phyloP scores from a whole-genome alignment of 192 early-diverging fungal genomes.

The Coemansia sp. region DNA sequence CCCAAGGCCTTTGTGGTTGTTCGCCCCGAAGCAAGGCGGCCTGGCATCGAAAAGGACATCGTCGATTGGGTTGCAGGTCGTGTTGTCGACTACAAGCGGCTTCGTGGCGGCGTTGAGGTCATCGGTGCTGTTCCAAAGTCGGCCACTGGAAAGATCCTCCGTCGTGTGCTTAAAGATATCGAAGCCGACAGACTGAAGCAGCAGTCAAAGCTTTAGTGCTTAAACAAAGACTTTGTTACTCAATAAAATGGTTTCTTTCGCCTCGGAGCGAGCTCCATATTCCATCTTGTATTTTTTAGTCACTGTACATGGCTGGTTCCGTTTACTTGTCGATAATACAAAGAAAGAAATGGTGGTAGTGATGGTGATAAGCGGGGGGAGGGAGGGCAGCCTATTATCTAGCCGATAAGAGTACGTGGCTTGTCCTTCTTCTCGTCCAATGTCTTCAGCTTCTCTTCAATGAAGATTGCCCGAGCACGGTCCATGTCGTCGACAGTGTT shows the following conservation, averaged over 20 bases:
- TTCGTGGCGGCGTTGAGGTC: slow-evolving; percentile 80
- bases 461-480: slow-evolving; percentile 35
- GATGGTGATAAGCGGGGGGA: too few species aligned
- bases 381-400: background rate
- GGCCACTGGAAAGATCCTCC: slow-evolving; percentile 81
- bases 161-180: slow-evolving; percentile 62
- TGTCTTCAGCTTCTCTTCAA: slow-evolving; percentile 26
- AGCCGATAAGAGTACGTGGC: slow-evolving; percentile 42
- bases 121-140: slow-evolving; percentile 78
- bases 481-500: slow-evolving; percentile 55
- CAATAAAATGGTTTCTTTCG: too few species aligned
- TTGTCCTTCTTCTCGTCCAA: slow-evolving; percentile 42
- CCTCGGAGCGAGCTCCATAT: too few species aligned
- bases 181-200: slow-evolving; percentile 23
- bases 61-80: slow-evolving; percentile 60
- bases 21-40: slow-evolving; percentile 41
- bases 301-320: too few species aligned
- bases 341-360: too few species aligned
- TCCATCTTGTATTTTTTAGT: too few species aligned
- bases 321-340: too few species aligned
- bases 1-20: slow-evolving; percentile 83
- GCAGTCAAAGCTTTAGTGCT: slow-evolving; percentile 24
- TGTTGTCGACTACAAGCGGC: slow-evolving; percentile 77
- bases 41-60: slow-evolving; percentile 44
- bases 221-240: too few species aligned